Evolutionary conservation across 2,329 filamentous ascomycete genomes (phyloP).

Genomic region (Cladobotryum protrusum): DNA sequence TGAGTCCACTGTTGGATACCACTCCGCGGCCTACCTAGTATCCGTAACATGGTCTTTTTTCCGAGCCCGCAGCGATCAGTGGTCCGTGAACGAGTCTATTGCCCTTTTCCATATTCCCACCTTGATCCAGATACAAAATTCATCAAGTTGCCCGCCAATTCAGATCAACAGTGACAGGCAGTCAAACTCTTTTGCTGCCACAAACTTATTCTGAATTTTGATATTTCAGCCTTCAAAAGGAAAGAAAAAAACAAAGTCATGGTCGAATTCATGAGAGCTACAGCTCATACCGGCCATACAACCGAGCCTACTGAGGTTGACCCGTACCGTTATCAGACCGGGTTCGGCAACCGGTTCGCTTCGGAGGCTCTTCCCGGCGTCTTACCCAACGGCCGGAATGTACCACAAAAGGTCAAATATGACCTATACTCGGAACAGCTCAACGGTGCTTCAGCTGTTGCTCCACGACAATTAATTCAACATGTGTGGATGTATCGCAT

Average conservation of each 20-base stretch:
- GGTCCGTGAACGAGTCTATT: too few relatives aligned
- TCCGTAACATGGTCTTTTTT: neutral
- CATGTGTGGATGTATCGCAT: constrained; percentile 31
- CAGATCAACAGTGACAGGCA: too few relatives aligned
- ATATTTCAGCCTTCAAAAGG: too few relatives aligned
- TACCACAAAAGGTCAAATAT: constrained; percentile 36
- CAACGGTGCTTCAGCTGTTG: constrained; percentile 34
- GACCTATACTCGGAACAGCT: constrained; percentile 43
- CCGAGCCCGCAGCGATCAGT: neutral
- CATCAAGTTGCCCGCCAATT: too few relatives aligned
- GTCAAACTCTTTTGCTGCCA: too few relatives aligned
- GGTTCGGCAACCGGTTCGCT: constrained; percentile 47
- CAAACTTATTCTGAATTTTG: too few relatives aligned
- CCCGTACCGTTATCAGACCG: constrained; percentile 49
- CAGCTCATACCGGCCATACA: constrained; percentile 15
- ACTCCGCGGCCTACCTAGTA: too few relatives aligned
- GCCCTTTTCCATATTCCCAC: too few relatives aligned
- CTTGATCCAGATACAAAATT: too few relatives aligned
- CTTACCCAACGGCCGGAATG: constrained; percentile 39
- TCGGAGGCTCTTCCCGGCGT: constrained; percentile 41
- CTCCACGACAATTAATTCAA: constrained; percentile 23
- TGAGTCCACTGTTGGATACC: too few relatives aligned
- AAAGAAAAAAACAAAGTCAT: too few relatives aligned
- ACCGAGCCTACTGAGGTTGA: constrained; percentile 21
- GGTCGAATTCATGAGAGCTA: constrained; percentile 2